Base-by-base conservation (phyloP, 768 basidiomycete genomes). In the Tricholoma sp. region DNA sequence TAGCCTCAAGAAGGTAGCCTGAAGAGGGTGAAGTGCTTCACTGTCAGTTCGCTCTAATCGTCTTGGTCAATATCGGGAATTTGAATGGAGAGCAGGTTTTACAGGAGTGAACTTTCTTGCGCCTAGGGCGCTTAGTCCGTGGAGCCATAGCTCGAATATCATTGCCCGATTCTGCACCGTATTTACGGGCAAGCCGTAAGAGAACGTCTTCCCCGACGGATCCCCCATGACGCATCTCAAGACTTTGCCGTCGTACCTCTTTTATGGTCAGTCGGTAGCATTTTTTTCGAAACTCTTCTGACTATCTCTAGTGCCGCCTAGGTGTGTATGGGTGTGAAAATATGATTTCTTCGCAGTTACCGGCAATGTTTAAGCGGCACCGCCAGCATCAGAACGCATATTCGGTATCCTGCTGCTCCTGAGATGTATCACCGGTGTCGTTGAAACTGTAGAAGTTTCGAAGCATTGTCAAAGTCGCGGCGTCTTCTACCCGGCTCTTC, bases 111-210 rank as follows among this genome's bases (percentile, higher is more conserved):
- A 66, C 57, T 28, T 49, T 42, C 34, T 50, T 37, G 29, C 28
- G 34, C 39, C 39, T 53, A 39, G 36, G 36, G 37, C 18, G 54
- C 15, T 18, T 49, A 15, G 36, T 18, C 47, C 52, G 28, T 20
- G 50, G 6, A 42, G 36, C 34, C 17, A 34, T 24, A 37, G 50
- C 55, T 39, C 15, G 12, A 31, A 28, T 36, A 34, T 41, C 42
- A 29, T 50, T 4, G 39, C 18, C 29, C 69, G 70, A 54, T 49
- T 48, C 55, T 4, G 89, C 91, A 52, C 87, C 88, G 24, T 12
- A 81, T 88, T 1, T 68, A 84, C 58, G 85, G 82, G 0, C 78
- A 80, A 18, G 73, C 73, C 1, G 75, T 91, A 9, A 81, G 84
- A 61, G 79, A 84, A 55, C 77, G 82, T 45, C 68, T 17, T 86